Evolutionary conservation across 306 rosid species (phyloP).

Genomic region (Gynostemma pentaphyllum): DNA sequence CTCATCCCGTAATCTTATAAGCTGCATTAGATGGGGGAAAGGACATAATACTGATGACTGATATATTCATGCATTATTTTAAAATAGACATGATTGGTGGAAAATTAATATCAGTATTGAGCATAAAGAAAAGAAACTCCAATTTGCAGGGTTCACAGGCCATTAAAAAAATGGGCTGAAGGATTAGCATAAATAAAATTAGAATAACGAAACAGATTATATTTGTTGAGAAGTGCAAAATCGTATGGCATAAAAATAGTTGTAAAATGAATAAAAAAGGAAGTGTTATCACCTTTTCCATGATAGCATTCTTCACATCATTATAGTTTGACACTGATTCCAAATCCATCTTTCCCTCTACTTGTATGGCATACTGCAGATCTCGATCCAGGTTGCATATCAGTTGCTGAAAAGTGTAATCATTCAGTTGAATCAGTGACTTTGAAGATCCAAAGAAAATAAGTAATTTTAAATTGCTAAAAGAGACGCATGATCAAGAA

Average conservation of each 20-base stretch:
- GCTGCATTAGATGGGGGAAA: constrained; percentile 35
- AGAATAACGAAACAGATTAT: too few species aligned
- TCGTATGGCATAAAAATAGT: background rate
- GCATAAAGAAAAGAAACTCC: background rate
- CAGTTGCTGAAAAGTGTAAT: constrained; percentile 46
- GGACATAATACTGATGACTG: background rate
- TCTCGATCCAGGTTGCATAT: constrained; percentile 76
- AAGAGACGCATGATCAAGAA: constrained; percentile 11
- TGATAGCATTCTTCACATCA: constrained; percentile 71
- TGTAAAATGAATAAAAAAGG: constrained; percentile 12
- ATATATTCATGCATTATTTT: background rate
- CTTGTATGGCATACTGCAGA: constrained; percentile 78
- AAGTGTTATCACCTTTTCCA: constrained; percentile 61
- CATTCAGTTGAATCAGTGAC: constrained; percentile 10
- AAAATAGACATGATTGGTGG: background rate
- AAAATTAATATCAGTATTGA: background rate
- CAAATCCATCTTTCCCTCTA: constrained; percentile 78
- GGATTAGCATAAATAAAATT: background rate
- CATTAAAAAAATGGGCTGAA: background rate
- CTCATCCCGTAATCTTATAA: constrained; percentile 50
- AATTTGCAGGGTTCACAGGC: background rate
- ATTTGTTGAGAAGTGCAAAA: too few species aligned
- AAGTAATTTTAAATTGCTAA: background rate
- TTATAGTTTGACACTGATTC: constrained; percentile 71
- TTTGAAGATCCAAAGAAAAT: background rate